Evolutionary conservation across 768 basidiomycete genomes (phyloP).

Genomic region (Tylopilus felleus): DNA sequence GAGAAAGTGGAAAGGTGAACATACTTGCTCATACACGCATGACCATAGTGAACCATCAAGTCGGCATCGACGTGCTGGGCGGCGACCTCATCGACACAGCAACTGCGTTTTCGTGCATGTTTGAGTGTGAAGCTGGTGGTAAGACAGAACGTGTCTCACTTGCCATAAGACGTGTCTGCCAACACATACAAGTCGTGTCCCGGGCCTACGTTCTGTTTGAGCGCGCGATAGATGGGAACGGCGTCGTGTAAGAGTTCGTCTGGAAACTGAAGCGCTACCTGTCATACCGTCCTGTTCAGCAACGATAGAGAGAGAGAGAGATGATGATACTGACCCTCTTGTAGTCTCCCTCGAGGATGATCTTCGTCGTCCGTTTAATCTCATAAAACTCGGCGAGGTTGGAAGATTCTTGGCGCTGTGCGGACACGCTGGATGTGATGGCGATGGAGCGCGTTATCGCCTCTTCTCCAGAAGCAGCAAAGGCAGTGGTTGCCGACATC

Average conservation of each 20-base stretch:
- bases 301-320: not conserved
- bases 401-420: slow-evolving; percentile 24
- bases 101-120: slow-evolving; percentile 39
- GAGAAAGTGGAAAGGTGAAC: slow-evolving; percentile 26
- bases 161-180: slow-evolving; percentile 98
- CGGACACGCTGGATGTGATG: slow-evolving; percentile 39
- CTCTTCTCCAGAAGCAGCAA: slow-evolving; percentile 60
- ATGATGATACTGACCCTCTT: slow-evolving; percentile 52
- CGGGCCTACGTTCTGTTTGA: slow-evolving; percentile 50
- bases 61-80: slow-evolving; percentile 94
- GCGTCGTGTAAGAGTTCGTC: slow-evolving; percentile 88
- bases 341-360: slow-evolving; percentile 60
- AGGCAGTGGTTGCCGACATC: slow-evolving; percentile 31
- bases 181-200: slow-evolving; percentile 75
- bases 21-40: slow-evolving; percentile 92
- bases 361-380: slow-evolving; percentile 58
- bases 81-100: slow-evolving; percentile 95
- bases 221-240: slow-evolving; percentile 71
- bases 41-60: slow-evolving; percentile 90
- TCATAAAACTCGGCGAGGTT: slow-evolving; percentile 72
- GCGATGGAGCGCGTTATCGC: slow-evolving; percentile 57
- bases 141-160: slow-evolving; percentile 41
- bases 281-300: not conserved
- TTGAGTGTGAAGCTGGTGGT: not conserved
- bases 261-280: slow-evolving; percentile 94